A percentile compares a stretch with the other conserved stretches of the same genome.
These are phyloP conservation scores for Lactifluus hygrophoroides DNA, from an alignment of 768 basidiomycete species.

Conservation along the genomic window DNA sequence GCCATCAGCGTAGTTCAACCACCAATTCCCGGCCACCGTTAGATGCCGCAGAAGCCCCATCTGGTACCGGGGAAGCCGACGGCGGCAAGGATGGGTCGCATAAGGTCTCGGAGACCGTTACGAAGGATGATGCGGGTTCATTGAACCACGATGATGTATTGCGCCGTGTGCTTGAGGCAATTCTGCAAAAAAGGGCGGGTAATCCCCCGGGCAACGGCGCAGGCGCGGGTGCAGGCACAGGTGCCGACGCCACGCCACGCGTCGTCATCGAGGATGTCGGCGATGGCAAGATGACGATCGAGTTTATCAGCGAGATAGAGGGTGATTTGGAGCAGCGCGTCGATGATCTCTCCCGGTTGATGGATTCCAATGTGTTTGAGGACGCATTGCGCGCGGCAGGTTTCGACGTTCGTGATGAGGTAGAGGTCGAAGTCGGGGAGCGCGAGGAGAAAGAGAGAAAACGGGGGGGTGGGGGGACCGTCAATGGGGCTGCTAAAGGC, in stretches of 20 bases:
- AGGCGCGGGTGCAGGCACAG: neutral
- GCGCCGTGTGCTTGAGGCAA: conserved; percentile 17
- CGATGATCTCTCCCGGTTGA: conserved; percentile 26
- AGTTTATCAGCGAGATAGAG: conserved; percentile 19
- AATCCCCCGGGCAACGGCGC: neutral
- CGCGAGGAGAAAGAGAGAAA: conserved; percentile 20
- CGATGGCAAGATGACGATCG: conserved; percentile 23
- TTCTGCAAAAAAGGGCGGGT: conserved; percentile 7
- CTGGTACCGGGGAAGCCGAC: neutral
- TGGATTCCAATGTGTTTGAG: conserved; percentile 30
- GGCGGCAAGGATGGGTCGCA: neutral
- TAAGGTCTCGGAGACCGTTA: neutral
- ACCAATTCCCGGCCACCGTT: conserved; percentile 3
- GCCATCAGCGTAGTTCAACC: neutral
- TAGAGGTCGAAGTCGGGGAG: conserved; percentile 22
- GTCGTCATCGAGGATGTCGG: conserved; percentile 20
- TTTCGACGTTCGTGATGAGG: conserved; percentile 37
- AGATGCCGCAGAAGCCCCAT: conserved; percentile 3
- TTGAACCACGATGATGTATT: neutral
- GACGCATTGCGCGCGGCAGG: conserved; percentile 48
- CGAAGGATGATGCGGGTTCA: neutral
- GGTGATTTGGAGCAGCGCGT: conserved; percentile 18
- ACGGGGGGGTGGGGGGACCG: neutral
- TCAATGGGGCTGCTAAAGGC: conserved; percentile 7
- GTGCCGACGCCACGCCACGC: conserved; percentile 1